Base-by-base conservation (phyloP, 768 basidiomycete species). In the Glaciozyma martinii region DNA sequence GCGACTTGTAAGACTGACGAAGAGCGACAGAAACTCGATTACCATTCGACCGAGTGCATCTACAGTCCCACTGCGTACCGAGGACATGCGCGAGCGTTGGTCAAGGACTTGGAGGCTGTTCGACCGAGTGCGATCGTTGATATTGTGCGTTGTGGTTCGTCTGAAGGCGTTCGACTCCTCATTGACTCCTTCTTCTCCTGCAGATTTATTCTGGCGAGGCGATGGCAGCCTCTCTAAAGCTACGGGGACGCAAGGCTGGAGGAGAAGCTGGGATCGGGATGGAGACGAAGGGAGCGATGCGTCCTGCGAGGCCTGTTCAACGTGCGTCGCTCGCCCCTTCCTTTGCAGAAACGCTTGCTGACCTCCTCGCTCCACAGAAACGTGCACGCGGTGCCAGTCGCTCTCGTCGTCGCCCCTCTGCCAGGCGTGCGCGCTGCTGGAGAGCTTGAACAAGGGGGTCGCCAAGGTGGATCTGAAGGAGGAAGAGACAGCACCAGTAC, bases 21-120 rank as follows among this genome's bases (percentile, higher is more conserved):
- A 43, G 33, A 29, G 19, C 10, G 53, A 25, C 62, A 94, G 80
- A 95, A 97, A 77, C 81, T 99, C 27, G 93, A 97, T 74, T 99
- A 99, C 77, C 97, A 95, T 78, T 97, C 93, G 3, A 99, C 94
- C 12, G 95, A 99, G 75, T 99, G 95, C 76, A 97, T 98, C 71
- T 99, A 99, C 76, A 93, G 92, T 6, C 94, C 95, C 13, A 95
- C 97, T 75, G 95, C 95, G 7, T 99, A 99, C 76, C 87, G 95
- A 12, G 95, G 95, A 0, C 93, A 98, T 75, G 92, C 95, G 1
- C 83, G 95, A 56, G 85, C 84, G 0, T 94, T 98, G 72, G 82
- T 99, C 46, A 99, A 99, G 77, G 90, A 95, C 68, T 81, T 98
- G 19, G 95, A 99, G 78, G 89, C 87, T 0, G 87, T 92, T 27